A percentile compares a stretch with the other conserved stretches of the same genome.
These are phyloP conservation scores for Endothia cerciana DNA, from an alignment of 2,329 filamentous ascomycete genomes.

Conservation along the genomic window DNA sequence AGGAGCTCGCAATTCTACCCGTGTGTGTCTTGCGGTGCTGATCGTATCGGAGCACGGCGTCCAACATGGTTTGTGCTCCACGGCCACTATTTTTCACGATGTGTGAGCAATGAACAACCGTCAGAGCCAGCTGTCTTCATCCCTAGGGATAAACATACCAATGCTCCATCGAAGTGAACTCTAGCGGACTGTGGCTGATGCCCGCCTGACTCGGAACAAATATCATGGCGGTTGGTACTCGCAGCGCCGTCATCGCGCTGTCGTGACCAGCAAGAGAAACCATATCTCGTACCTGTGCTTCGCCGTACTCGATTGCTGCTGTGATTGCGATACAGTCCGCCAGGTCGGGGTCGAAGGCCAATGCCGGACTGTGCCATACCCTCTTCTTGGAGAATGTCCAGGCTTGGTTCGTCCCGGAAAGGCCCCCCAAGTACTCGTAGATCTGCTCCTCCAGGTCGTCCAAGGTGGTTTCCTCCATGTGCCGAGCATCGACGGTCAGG, in stretches of 20 bases:
- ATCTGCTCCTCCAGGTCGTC: constrained; percentile 10
- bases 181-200: constrained; percentile 32
- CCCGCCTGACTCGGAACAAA: constrained; percentile 37
- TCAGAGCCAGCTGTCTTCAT: not conserved
- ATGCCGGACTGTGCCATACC: constrained; percentile 31
- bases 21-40: not conserved
- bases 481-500: constrained; percentile 1
- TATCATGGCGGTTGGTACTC: constrained; percentile 38
- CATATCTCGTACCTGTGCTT: constrained; percentile 31
- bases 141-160: not conserved
- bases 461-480: not conserved
- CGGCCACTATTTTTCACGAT: not conserved
- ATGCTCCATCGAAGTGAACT: constrained; percentile 30
- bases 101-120: not conserved
- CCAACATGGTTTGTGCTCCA: not conserved
- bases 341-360: constrained; percentile 32
- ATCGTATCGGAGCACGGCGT: not conserved
- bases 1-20: not conserved
- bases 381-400: constrained; percentile 28
- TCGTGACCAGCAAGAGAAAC: constrained; percentile 35
- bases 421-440: constrained; percentile 27
- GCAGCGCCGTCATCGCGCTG: constrained; percentile 35
- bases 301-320: not conserved
- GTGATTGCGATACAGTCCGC: constrained; percentile 30
- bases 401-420: constrained; percentile 25